Percentiles rank a stretch among this genome's conserved stretches.
Conservation (phyloP, 805 yeast species). For the Lipomyces lipofer region DNA sequence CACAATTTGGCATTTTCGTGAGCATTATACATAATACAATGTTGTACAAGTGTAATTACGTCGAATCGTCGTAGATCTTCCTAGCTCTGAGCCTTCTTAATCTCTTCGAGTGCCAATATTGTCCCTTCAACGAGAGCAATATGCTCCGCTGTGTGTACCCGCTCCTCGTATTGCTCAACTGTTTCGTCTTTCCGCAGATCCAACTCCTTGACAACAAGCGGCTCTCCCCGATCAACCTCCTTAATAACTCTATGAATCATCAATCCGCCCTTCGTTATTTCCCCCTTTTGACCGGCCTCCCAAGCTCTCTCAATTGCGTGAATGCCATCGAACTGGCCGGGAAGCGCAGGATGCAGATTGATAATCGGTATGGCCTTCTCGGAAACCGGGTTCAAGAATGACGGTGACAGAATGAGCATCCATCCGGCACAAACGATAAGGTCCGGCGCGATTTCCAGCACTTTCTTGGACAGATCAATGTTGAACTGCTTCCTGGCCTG, state of each 20-base stretch:
- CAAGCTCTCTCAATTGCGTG: constrained; percentile 96
- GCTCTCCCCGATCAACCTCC: constrained; percentile 92
- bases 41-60: too few species aligned
- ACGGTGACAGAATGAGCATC: constrained; percentile 87
- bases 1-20: too few species aligned
- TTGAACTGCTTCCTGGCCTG: constrained; percentile 72
- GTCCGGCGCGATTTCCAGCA: constrained; percentile 69
- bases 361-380: constrained; percentile 71
- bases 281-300: constrained; percentile 89
- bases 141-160: constrained; percentile 86
- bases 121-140: constrained; percentile 93
- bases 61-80: too few species aligned
- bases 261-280: constrained; percentile 76
- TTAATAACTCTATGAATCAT: constrained; percentile 98
- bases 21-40: too few species aligned
- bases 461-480: constrained; percentile 68
- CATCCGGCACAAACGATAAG: constrained; percentile 97
- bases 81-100: constrained; percentile 12
- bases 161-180: constrained; percentile 72
- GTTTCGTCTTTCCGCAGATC: constrained; percentile 70
- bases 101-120: constrained; percentile 51
- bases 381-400: constrained; percentile 66
- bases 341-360: constrained; percentile 94
- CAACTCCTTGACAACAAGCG: constrained; percentile 78
- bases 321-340: constrained; percentile 96